Base-by-base conservation (phyloP, 768 basidiomycete species). In the Suillus subaureus region DNA sequence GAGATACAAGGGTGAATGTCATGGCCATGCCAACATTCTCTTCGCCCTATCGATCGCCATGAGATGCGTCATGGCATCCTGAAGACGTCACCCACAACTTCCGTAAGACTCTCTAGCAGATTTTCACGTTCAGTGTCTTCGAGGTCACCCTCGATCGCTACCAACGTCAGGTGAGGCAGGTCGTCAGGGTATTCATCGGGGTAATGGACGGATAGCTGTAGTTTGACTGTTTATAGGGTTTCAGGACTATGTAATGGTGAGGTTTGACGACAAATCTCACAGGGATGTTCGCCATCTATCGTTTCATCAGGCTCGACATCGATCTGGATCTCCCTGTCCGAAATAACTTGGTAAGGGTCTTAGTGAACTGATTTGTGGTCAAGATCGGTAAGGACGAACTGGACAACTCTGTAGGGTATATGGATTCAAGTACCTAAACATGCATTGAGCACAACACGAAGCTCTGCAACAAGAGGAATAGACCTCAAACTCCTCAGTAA, bases 1-100 rank as follows among this genome's bases (percentile, higher is more conserved):
- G 89, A 0, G 92, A 90, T 13, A 95, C 89, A 21, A 99, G 82
- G 0, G 97, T 95, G 74, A 97, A 99, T 21, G 96, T 96, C 96
- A 99, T 98, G 3, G 97, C 96, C 91, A 96, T 96, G 51, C 94
- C 94, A 26, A 94, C 72, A 75, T 92, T 95, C 73, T 96, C 94
- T 73, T 90, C 86, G 63, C 91, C 92, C 91, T 93, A 57, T 45
- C 28, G 40, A 35, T 42, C 57, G 66, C 62, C 31, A 56, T 60
- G 37, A 61, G 40, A 23, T 45, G n/a, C 40, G 40, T 12, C 16
- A 26, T 35, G 18, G 37, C 40, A 47, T 51, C 49, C 51, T 42
- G 12, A 21, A 66, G 37, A 63, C 49, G 35, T 16, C 47, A 79
- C 87, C 65, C 76, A 89, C 89, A 73, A 88, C 81, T 70, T 79